These are phyloP conservation scores for Blastobotrys robertii DNA, from an alignment of 805 yeast species.

Conservation along the genomic window DNA sequence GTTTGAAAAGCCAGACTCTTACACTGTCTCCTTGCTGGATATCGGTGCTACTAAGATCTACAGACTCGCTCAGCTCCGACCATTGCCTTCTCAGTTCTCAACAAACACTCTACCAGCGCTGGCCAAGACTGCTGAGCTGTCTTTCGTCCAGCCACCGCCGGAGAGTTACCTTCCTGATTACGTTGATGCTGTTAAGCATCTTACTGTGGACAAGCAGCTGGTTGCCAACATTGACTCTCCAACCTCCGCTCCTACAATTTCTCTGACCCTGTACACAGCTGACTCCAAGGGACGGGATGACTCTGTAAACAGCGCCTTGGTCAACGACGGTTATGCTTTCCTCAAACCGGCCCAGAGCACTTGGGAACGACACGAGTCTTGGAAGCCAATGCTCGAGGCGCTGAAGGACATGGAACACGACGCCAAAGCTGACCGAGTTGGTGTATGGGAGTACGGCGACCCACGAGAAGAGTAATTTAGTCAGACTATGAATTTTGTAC, in stretches of 20 bases:
- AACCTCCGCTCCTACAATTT: conserved; percentile 27
- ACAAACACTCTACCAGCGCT: conserved; percentile 37
- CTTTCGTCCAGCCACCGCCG: conserved; percentile 51
- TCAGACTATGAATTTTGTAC: not conserved
- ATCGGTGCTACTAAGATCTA: conserved; percentile 47
- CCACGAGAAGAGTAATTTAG: conserved; percentile 39
- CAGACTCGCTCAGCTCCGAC: conserved; percentile 36
- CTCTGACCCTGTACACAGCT: conserved; percentile 45
- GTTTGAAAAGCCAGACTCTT: conserved; percentile 37
- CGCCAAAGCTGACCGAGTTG: conserved; percentile 44
- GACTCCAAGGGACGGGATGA: conserved; percentile 44
- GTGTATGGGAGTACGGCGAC: conserved; percentile 74
- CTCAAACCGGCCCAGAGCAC: conserved; percentile 28
- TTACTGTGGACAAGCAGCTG: conserved; percentile 41
- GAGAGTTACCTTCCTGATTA: conserved; percentile 47
- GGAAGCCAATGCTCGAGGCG: conserved; percentile 31
- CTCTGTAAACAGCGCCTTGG: conserved; percentile 51
- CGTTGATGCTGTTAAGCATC: conserved; percentile 43
- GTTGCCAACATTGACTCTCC: conserved; percentile 40
- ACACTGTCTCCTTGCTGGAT: conserved; percentile 50
- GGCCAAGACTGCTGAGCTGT: conserved; percentile 45
- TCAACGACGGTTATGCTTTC: conserved; percentile 50
- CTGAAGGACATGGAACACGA: conserved; percentile 35
- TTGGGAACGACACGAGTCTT: conserved; percentile 27
- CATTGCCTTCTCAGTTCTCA: conserved; percentile 43